Percentiles rank a stretch among this genome's conserved stretches.
Conservation (phyloP, 2,329 filamentous ascomycete species). For the Pyricularia grisea region DNA sequence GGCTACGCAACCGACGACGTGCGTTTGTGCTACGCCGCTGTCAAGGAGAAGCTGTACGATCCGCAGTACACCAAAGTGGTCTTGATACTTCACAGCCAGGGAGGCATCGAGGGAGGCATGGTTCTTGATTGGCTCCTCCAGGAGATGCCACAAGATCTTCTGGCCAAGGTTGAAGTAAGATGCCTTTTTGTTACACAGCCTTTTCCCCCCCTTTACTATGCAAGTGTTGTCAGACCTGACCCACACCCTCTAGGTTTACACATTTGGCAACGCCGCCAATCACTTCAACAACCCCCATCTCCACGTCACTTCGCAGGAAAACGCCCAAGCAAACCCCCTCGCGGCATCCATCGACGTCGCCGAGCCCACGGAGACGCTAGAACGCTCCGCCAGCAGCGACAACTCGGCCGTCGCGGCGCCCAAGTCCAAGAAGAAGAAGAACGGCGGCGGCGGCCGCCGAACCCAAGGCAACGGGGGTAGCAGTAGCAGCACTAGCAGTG, state of each 20-base stretch:
- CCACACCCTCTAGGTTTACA: slow-evolving; percentile 41
- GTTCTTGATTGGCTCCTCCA: slow-evolving; percentile 70
- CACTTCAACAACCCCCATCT: slow-evolving; percentile 72
- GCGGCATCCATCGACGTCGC: not conserved
- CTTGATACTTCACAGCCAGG: slow-evolving; percentile 69
- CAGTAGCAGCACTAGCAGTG: slow-evolving; percentile 5
- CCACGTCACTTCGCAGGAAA: slow-evolving; percentile 33
- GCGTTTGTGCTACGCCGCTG: slow-evolving; percentile 47
- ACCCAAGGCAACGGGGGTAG: not conserved
- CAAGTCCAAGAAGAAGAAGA: not conserved
- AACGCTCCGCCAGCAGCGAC: not conserved
- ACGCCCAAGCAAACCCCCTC: slow-evolving; percentile 8
- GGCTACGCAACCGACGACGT: slow-evolving; percentile 62
- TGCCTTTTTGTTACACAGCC: not conserved
- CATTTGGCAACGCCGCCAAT: slow-evolving; percentile 70
- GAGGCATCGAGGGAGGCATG: slow-evolving; percentile 63
- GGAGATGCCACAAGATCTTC: slow-evolving; percentile 55
- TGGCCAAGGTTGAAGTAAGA: slow-evolving; percentile 52
- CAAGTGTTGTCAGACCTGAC: not conserved
- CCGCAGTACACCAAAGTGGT: slow-evolving; percentile 57
- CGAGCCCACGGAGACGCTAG: not conserved
- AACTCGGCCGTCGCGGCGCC: not conserved
- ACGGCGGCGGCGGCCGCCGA: not conserved
- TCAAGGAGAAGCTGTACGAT: slow-evolving; percentile 57
- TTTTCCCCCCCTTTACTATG: not conserved